Percentiles rank a stretch among this genome's conserved stretches.
phyloP scores from a whole-genome alignment of 495 filamentous ascomycete genomes.

The Elaphomyces granulatus region DNA sequence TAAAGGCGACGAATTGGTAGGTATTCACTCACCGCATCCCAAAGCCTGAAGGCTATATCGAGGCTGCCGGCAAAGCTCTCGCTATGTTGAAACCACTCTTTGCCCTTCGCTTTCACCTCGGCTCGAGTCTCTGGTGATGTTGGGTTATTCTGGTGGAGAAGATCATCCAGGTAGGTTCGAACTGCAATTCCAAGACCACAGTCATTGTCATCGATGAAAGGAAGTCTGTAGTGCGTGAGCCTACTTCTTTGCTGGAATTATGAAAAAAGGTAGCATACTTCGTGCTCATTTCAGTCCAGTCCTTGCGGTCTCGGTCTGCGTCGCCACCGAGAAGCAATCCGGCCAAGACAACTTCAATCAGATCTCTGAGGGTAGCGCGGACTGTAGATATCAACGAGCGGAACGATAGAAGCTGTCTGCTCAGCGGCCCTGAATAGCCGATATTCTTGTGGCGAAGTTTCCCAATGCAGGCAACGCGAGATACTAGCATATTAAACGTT shows the following conservation, averaged over 20 bases:
- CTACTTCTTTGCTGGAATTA: neutral
- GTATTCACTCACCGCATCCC: slow-evolving; percentile 52
- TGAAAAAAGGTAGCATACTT: slow-evolving; percentile 37
- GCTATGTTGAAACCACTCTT: slow-evolving; percentile 61
- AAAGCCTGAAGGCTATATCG: slow-evolving; percentile 65
- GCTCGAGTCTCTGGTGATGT: slow-evolving; percentile 45
- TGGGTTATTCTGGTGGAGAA: slow-evolving; percentile 38
- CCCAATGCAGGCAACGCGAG: slow-evolving; percentile 68
- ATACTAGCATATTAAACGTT: slow-evolving; percentile 60
- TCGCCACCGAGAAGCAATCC: slow-evolving; percentile 68
- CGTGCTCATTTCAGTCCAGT: slow-evolving; percentile 55
- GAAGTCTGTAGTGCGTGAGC: slow-evolving; percentile 46
- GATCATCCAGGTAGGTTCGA: slow-evolving; percentile 84
- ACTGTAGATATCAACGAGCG: slow-evolving; percentile 70
- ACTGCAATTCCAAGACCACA: slow-evolving; percentile 80
- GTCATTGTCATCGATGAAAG: slow-evolving; percentile 72
- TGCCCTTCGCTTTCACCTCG: slow-evolving; percentile 48
- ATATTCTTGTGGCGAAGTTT: slow-evolving; percentile 69
- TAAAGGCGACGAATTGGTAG: no score
- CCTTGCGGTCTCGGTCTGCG: slow-evolving; percentile 49
- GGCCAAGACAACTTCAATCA: slow-evolving; percentile 67
- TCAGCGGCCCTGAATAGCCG: slow-evolving; percentile 90
- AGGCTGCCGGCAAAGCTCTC: slow-evolving; percentile 64
- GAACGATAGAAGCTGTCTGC: slow-evolving; percentile 76
- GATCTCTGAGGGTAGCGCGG: slow-evolving; percentile 59